A percentile compares a stretch with the other conserved stretches of the same genome.
Evolutionary conservation across 164 flowering plant species (phyloP).

Genomic region (Cinnamomum chago): DNA sequence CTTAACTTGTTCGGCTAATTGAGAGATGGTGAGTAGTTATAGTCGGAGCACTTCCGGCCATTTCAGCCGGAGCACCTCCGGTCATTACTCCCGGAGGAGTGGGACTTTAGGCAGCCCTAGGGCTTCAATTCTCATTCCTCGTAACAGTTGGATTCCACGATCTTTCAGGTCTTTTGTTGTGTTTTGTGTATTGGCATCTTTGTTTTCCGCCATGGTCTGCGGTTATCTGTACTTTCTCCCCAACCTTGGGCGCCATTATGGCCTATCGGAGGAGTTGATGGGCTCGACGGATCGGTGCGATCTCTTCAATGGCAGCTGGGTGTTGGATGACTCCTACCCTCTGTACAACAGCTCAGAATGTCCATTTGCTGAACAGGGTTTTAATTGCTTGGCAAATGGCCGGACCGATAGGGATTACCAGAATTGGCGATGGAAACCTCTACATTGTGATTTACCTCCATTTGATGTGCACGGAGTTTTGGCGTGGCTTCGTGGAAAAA

Average conservation of each 20-base stretch:
- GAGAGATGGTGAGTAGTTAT: constrained; percentile 38
- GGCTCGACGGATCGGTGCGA: constrained; percentile 37
- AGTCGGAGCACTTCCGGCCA: constrained; percentile 37
- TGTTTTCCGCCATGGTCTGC: constrained; percentile 36
- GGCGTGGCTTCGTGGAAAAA: constrained; percentile 53
- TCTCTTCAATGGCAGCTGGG: constrained; percentile 73
- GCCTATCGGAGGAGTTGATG: constrained; percentile 22
- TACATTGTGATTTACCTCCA: constrained; percentile 59
- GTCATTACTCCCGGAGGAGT: constrained; percentile 32
- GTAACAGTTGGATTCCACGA: constrained; percentile 33
- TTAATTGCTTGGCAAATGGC: constrained; percentile 79
- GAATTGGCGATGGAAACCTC: constrained; percentile 89
- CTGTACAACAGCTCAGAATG: constrained; percentile 70
- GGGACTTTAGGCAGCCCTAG: constrained; percentile 43
- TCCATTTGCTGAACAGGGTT: constrained; percentile 77
- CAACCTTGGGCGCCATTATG: constrained; percentile 30
- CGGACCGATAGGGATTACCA: constrained; percentile 55
- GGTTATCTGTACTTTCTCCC: constrained; percentile 56
- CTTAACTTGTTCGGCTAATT: background rate
- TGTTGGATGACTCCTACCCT: constrained; percentile 60
- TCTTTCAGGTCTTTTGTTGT: constrained; percentile 30
- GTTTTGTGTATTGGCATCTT: constrained; percentile 35
- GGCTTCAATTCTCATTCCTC: constrained; percentile 11
- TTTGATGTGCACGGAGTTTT: constrained; percentile 37
- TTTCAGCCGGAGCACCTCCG: constrained; percentile 19